These are phyloP conservation scores for Volvox africanus DNA, from an alignment of 139 green algal species.

Conservation along the genomic window DNA sequence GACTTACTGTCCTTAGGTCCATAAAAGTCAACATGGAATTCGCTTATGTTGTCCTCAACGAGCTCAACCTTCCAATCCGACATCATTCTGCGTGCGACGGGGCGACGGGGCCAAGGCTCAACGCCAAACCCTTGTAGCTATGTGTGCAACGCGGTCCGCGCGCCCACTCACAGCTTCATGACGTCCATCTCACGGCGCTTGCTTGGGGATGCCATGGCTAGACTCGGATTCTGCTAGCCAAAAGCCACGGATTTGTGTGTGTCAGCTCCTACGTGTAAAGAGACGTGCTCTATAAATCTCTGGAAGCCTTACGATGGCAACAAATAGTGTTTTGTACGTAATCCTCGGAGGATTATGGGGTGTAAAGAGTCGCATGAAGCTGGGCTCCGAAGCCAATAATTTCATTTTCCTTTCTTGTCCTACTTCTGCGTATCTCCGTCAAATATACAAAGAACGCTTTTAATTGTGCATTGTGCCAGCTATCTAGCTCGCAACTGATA, in stretches of 20 bases:
- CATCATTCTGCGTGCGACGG: slow-evolving; percentile 89
- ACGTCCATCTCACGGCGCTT: slow-evolving; percentile 91
- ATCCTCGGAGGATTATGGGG: too few species aligned
- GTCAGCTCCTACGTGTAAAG: background rate
- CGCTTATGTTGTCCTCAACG: slow-evolving; percentile 91
- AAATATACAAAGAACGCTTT: too few species aligned
- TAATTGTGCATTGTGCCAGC: too few species aligned
- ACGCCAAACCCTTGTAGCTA: background rate
- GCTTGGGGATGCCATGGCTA: slow-evolving; percentile 46
- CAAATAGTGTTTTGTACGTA: too few species aligned
- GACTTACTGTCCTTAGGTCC: slow-evolving; percentile 85
- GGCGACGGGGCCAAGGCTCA: background rate
- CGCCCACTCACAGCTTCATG: slow-evolving; percentile 88
- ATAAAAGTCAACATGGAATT: slow-evolving; percentile 90
- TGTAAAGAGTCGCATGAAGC: too few species aligned
- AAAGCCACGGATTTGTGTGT: background rate
- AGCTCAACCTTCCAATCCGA: slow-evolving; percentile 97
- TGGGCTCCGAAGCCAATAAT: background rate
- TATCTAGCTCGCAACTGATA: background rate
- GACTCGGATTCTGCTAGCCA: background rate
- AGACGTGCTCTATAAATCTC: background rate
- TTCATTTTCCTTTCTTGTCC: background rate
- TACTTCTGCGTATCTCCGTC: background rate
- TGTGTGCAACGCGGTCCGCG: background rate
- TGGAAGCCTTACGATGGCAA: too few species aligned